Evolutionary conservation across 2,329 filamentous ascomycete genomes (phyloP).

Genomic region (Colletotrichum orbiculare): DNA sequence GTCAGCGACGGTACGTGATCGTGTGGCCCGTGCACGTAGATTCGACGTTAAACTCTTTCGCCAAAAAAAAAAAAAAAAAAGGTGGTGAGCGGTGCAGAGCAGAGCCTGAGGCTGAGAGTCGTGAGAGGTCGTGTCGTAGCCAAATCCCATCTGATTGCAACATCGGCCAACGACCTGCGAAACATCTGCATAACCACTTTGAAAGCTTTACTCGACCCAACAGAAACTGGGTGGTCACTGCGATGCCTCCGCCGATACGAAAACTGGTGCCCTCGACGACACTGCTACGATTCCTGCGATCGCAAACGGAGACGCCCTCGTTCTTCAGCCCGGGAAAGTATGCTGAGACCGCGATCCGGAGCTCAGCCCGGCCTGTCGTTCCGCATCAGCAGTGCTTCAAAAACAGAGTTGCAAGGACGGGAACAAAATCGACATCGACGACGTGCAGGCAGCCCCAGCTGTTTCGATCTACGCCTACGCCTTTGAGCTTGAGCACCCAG

Average conservation of each 20-base stretch:
- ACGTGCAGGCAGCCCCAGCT: conserved; percentile 33
- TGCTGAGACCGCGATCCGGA: conserved; percentile 21
- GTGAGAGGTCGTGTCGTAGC: conserved; percentile 8
- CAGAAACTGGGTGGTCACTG: conserved; percentile 31
- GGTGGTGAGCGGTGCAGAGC: too few species aligned
- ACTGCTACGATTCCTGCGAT: conserved; percentile 78
- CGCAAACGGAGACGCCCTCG: conserved; percentile 71
- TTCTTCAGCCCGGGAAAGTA: conserved; percentile 58
- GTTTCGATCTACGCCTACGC: conserved; percentile 42
- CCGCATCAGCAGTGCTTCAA: conserved; percentile 18
- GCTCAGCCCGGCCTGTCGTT: conserved; percentile 9
- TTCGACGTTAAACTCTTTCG: conserved; percentile 14
- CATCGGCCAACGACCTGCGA: not conserved
- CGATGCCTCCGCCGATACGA: conserved; percentile 52
- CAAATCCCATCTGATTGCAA: not conserved
- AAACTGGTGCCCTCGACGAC: conserved; percentile 62
- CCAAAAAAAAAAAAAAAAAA: conserved; percentile 23
- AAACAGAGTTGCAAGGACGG: conserved; percentile 37
- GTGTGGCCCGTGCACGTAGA: conserved; percentile 29
- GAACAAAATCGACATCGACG: conserved; percentile 38
- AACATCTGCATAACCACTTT: not conserved
- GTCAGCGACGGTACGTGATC: conserved; percentile 17
- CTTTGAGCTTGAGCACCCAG: conserved; percentile 43
- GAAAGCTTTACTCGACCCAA: too few species aligned
- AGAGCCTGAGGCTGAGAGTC: not conserved